Conservation (phyloP, 1,139 yeast species). For the Meyerozyma smithsonii region DNA sequence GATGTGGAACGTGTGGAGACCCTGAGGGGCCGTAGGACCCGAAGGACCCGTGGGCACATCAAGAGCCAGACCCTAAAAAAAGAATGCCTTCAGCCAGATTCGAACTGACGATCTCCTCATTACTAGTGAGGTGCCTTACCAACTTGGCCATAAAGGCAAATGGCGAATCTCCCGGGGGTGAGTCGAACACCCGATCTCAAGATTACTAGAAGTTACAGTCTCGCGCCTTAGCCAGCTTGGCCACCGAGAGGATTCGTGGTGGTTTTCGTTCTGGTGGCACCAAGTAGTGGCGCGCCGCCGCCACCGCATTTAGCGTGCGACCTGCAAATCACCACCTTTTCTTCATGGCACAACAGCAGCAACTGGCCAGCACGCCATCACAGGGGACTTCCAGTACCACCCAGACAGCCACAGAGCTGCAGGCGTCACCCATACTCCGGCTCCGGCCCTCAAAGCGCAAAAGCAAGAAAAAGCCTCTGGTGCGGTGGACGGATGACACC, state of each 20-base stretch:
- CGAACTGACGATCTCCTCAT: slow-evolving; percentile 89
- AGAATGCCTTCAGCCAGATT: slow-evolving; percentile 71
- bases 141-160: slow-evolving; percentile 50
- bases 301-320: background rate
- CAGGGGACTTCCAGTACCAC: background rate
- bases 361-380: background rate
- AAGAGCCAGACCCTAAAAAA: slow-evolving; percentile 20
- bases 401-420: background rate
- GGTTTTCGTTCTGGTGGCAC: background rate
- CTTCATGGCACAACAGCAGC: background rate
- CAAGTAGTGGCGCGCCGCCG: background rate
- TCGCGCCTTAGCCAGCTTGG: slow-evolving; percentile 20
- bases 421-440: background rate
- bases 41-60: too few species aligned
- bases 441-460: background rate
- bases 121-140: slow-evolving; percentile 93
- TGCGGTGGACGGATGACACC: slow-evolving; percentile 81
- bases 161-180: slow-evolving; percentile 16
- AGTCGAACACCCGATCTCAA: slow-evolving; percentile 19
- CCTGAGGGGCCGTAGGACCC: too few species aligned
- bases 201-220: slow-evolving; percentile 15
- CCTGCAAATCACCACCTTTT: background rate
- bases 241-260: slow-evolving; percentile 13
- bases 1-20: too few species aligned
- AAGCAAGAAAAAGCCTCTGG: slow-evolving; percentile 38